These are phyloP conservation scores for Suhomyces yuchorum DNA, from an alignment of 1,139 yeast species.

Conservation along the genomic window DNA sequence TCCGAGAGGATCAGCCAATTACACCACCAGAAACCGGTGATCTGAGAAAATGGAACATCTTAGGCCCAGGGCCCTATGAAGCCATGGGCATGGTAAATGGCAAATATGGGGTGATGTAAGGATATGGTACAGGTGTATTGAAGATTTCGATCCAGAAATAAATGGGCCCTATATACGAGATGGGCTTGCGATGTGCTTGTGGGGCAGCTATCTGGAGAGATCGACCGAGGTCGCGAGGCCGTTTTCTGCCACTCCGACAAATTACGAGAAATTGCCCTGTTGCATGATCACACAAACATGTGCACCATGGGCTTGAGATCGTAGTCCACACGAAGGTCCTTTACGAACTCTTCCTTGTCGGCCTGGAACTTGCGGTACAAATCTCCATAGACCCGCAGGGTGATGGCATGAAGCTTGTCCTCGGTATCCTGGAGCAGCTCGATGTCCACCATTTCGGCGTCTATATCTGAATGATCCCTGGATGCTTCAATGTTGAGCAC, in stretches of 20 bases:
- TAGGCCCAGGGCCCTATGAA: too few species aligned
- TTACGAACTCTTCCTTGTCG: constrained; percentile 23
- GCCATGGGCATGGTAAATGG: too few species aligned
- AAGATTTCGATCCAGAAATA: too few species aligned
- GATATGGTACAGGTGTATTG: too few species aligned
- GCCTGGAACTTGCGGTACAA: constrained; percentile 28
- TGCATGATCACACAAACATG: constrained; percentile 9
- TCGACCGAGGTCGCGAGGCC: not conserved
- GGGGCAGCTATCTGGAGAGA: too few species aligned
- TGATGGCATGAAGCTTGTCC: constrained; percentile 27
- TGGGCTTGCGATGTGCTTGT: too few species aligned
- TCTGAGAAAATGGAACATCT: not conserved
- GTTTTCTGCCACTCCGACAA: constrained; percentile 2
- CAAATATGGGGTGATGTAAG: too few species aligned
- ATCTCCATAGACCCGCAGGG: constrained; percentile 28
- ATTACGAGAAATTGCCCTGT: not conserved
- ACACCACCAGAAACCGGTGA: not conserved
- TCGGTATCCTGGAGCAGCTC: constrained; percentile 25
- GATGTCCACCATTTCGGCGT: constrained; percentile 7
- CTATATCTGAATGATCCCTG: constrained; percentile 13
- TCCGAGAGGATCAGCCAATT: not conserved
- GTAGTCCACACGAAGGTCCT: constrained; percentile 34
- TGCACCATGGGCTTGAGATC: constrained; percentile 26
- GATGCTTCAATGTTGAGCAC: constrained; percentile 27
- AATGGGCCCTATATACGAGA: not conserved